Percentiles rank a stretch among this genome's conserved stretches.
phyloP scores from a whole-genome alignment of 2,329 filamentous ascomycete species.

The Aureobasidium sp. region DNA sequence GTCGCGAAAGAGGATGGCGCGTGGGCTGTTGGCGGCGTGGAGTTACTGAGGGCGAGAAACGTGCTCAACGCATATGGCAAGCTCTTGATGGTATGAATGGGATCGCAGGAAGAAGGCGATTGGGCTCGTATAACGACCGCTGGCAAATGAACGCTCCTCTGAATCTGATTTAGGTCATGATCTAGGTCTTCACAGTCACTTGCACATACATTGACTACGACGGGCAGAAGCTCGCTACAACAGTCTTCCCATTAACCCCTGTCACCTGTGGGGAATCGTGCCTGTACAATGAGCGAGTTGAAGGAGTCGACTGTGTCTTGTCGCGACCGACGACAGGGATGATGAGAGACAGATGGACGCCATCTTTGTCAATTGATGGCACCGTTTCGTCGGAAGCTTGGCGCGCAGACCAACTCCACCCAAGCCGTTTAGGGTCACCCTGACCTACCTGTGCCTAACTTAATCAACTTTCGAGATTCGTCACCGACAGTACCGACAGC shows the following conservation, averaged over 20 bases:
- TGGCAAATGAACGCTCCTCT: constrained; percentile 5
- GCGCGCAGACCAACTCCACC: background rate
- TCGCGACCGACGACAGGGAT: constrained; percentile 4
- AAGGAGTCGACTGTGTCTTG: background rate
- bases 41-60: background rate
- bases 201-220: constrained; percentile 9
- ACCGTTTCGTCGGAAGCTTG: background rate
- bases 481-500: background rate
- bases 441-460: background rate
- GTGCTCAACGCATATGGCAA: background rate
- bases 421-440: background rate
- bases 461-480: background rate
- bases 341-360: background rate
- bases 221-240: background rate
- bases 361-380: background rate
- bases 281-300: background rate
- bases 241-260: background rate
- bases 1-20: background rate
- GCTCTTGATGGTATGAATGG: background rate
- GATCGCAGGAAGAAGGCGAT: background rate
- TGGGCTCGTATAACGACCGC: background rate
- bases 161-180: constrained; percentile 6
- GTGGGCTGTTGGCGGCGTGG: background rate
- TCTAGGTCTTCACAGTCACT: background rate
- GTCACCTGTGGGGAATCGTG: background rate